Conservation (phyloP, 345 rosid genomes). For the Brassica nigra region DNA sequence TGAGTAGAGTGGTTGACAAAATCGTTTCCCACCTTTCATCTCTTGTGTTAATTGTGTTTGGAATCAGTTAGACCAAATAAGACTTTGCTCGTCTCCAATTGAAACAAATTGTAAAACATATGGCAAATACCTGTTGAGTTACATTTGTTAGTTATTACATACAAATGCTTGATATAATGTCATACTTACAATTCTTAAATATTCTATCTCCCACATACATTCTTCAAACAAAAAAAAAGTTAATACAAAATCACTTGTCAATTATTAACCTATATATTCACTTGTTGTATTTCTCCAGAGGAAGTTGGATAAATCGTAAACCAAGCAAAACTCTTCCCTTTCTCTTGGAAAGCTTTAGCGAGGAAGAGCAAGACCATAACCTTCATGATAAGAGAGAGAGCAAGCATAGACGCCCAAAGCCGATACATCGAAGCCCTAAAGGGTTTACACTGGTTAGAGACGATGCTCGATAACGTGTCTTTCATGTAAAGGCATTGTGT, state of each 20-base stretch:
- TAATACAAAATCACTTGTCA: neutral
- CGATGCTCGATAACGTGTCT: conserved; percentile 44
- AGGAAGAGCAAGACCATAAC: conserved; percentile 47
- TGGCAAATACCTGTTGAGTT: neutral
- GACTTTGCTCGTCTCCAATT: neutral
- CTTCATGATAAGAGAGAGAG: conserved; percentile 54
- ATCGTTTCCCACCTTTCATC: no score
- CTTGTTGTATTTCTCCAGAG: conserved; percentile 17
- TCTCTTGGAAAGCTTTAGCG: conserved; percentile 49
- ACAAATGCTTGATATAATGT: neutral
- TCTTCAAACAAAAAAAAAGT: neutral
- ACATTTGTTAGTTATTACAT: neutral
- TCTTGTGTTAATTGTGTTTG: no score
- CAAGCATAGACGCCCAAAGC: conserved; percentile 61
- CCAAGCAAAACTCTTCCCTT: conserved; percentile 45
- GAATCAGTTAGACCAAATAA: neutral
- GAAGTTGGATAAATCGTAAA: conserved; percentile 44
- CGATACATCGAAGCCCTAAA: conserved; percentile 38
- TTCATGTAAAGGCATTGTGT: conserved; percentile 52
- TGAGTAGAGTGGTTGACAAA: no score
- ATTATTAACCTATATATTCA: neutral
- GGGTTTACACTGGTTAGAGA: conserved; percentile 53
- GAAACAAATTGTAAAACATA: neutral
- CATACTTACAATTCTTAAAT: neutral
- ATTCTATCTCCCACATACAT: neutral